Evolutionary conservation across 805 yeast genomes (phyloP).

Genomic region (Grigorovia yakushimaensis): DNA sequence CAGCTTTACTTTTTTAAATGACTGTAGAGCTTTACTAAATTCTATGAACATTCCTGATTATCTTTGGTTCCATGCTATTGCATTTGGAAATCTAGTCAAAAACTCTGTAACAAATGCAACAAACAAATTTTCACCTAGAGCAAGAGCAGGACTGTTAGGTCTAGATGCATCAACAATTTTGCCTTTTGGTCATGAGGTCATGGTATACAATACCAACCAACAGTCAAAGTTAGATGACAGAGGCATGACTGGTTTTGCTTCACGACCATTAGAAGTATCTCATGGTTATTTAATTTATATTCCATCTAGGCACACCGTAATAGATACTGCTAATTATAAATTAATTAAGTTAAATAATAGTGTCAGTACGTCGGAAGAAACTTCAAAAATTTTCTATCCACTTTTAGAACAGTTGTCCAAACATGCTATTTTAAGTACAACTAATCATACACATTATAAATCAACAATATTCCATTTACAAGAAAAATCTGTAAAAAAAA

Average conservation of each 20-base stretch:
- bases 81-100: constrained; percentile 4
- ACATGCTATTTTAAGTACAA: no score
- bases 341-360: no score
- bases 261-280: constrained; percentile 4
- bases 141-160: constrained; percentile 4
- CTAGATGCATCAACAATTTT: constrained; percentile 3
- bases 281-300: constrained; percentile 5
- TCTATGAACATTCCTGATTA: constrained; percentile 4
- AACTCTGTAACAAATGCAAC: constrained; percentile 1
- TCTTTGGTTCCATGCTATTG: constrained; percentile 9
- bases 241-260: constrained; percentile 1
- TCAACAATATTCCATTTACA: no score
- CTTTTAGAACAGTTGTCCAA: no score
- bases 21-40: constrained; percentile 7
- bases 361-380: no score
- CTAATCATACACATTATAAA: no score
- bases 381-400: no score
- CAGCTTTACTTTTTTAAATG: constrained; percentile 8
- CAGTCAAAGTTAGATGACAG: background rate
- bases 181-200: constrained; percentile 8
- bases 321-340: constrained; percentile 2
- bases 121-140: background rate
- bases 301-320: background rate
- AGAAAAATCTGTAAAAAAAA: no score
- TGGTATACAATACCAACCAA: constrained; percentile 1